phyloP scores from a whole-genome alignment of 2,329 filamentous ascomycete species.

The Hymenotorrendiella dingleyae region DNA sequence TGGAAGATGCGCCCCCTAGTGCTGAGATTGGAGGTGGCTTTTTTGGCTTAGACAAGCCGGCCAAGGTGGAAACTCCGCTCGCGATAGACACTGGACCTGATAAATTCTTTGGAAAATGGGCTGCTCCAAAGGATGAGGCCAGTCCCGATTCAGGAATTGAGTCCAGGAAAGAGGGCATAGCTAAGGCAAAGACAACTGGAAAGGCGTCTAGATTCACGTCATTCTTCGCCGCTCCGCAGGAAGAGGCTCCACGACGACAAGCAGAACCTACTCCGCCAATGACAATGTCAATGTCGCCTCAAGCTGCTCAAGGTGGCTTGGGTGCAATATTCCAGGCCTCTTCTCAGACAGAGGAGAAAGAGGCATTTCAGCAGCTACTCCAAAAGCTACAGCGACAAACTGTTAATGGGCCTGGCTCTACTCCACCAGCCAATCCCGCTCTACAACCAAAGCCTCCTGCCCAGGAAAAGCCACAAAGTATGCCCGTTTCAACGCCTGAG shows the following conservation, averaged over 20 bases:
- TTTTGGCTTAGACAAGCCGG: constrained; percentile 40
- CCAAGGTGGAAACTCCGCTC: constrained; percentile 47
- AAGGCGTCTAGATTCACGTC: constrained; percentile 84
- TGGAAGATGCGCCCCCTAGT: constrained; percentile 34
- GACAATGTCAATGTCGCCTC: constrained; percentile 35
- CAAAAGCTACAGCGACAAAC: constrained; percentile 66
- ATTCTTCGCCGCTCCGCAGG: constrained; percentile 60
- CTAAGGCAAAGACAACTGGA: constrained; percentile 47
- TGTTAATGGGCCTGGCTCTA: constrained; percentile 34
- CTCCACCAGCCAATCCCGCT: constrained; percentile 36
- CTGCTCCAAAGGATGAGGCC: constrained; percentile 43
- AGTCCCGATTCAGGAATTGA: constrained; percentile 33
- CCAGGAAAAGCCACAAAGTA: constrained; percentile 41
- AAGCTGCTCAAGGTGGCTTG: constrained; percentile 21
- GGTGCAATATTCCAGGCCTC: constrained; percentile 17
- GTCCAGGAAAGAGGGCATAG: constrained; percentile 39
- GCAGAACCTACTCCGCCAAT: constrained; percentile 44
- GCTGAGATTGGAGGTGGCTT: constrained; percentile 32
- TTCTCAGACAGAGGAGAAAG: constrained; percentile 58
- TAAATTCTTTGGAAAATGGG: constrained; percentile 64
- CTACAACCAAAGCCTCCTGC: constrained; percentile 25
- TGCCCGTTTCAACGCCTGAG: constrained; percentile 40
- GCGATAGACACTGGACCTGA: constrained; percentile 64
- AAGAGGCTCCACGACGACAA: constrained; percentile 42
- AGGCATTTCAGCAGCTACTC: constrained; percentile 77